Evolutionary conservation across 2,329 filamentous ascomycete species (phyloP).

Genomic region (Pseudogymnoascus sp.): DNA sequence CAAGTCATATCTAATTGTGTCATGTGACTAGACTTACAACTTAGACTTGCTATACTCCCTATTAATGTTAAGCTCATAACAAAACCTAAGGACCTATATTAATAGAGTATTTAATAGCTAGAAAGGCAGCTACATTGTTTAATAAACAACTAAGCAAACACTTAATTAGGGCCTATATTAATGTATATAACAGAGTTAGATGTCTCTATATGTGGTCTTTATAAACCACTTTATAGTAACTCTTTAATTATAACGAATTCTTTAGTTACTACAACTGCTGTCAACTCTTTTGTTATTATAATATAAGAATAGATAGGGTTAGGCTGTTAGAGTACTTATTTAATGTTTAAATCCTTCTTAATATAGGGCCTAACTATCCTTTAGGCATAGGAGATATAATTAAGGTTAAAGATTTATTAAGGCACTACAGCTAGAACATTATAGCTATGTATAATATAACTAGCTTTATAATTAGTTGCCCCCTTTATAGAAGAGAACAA

Average conservation of each 20-base stretch:
- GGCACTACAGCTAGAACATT: too few species aligned
- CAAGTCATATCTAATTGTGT: too few species aligned
- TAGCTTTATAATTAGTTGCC: too few species aligned
- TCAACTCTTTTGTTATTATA: background rate
- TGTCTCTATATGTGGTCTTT: too few species aligned
- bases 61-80: background rate
- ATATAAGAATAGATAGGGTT: background rate
- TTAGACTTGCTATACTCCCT: background rate
- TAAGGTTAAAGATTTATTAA: too few species aligned
- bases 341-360: background rate
- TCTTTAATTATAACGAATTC: background rate
- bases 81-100: background rate
- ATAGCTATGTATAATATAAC: too few species aligned
- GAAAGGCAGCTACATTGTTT: background rate
- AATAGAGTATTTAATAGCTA: background rate
- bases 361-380: background rate
- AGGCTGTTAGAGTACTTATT: background rate
- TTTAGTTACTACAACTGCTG: background rate
- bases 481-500: background rate
- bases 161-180: too few species aligned
- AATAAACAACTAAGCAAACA: too few species aligned
- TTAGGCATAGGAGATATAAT: too few species aligned
- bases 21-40: background rate
- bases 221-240: conserved; percentile 12
- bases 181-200: too few species aligned